Evolutionary conservation across 495 filamentous ascomycete genomes (phyloP), one percentile per base, ranked within the genome.

Genomic region (Ramalina peruviana): DNA sequence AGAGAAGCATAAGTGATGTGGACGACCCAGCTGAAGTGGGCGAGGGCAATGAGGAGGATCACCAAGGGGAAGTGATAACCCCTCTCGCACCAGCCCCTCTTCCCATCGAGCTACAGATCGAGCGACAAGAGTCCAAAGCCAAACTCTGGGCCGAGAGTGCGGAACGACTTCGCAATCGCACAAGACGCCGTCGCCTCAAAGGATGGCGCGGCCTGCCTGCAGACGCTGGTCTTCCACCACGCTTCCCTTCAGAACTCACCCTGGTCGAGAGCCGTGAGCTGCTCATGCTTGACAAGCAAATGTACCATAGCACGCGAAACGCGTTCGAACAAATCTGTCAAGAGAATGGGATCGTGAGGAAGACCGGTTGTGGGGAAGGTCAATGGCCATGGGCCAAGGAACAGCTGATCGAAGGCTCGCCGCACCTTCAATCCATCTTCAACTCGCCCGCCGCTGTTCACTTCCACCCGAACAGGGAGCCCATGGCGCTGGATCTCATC

Each of bases 221-320:
- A 40, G 85, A 89, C 65, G 81, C 81, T 19, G 80, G 81, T 4
- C 76, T 74, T 16, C 83, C 83, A 15, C 85, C 85, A 37, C 78
- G 86, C 41, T 89, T 83, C 59, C 83, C 83, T 0, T 88, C 83
- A 6, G 86, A 90, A 59, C 87, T 81, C 10, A 88, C 86, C 1
- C 75, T 92, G 49, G 80, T 85, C 56, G 85, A 92, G 58, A 78
- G 80, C 64, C 87, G 88, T 58, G 69, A 72, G 16, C 80, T 78
- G 56, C 67, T 92, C 36, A 72, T 67, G 43, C 66, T 90, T 40
- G 79, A 83, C 58, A 76, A 72, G 48, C 58, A 67, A 2, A 64
- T 72, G 42, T 92, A 92, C 61, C 72, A 67, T 33, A 58, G 77
- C 52, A 60, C 86, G 5, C 72, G 85, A 26, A 68, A 78, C 23